A percentile compares a stretch with the other conserved stretches of the same genome.
Conservation (phyloP, 768 basidiomycete species). For the Antrodiella citrinella region DNA sequence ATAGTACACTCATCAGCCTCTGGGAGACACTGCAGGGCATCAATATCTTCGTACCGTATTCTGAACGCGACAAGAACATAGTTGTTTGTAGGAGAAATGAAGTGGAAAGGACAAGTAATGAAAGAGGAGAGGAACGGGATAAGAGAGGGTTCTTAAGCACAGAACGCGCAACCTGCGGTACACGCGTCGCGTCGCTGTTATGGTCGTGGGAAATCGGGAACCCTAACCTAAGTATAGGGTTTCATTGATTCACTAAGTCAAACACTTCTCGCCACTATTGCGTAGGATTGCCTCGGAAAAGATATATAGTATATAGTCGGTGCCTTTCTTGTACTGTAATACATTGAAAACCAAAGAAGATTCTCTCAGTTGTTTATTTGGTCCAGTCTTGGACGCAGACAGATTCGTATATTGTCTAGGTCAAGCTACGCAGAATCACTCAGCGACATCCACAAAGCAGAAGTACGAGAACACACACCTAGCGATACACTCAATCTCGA, state of each 20-base stretch:
- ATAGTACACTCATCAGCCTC: not conserved
- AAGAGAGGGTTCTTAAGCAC: not conserved
- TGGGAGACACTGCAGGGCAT: conserved; percentile 2
- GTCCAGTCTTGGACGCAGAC: too few relatives aligned
- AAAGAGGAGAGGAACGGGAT: not conserved
- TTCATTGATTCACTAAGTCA: too few relatives aligned
- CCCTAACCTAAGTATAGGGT: not conserved
- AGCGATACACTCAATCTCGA: conserved; percentile 89
- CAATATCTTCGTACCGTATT: conserved; percentile 63
- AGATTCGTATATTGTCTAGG: too few relatives aligned
- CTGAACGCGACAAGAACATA: conserved; percentile 94
- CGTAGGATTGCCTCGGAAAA: too few relatives aligned
- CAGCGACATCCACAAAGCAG: too few relatives aligned
- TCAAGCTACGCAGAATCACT: too few relatives aligned
- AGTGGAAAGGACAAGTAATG: not conserved
- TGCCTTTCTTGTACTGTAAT: too few relatives aligned
- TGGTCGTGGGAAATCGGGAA: not conserved
- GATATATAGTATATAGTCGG: too few relatives aligned
- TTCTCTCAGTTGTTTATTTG: too few relatives aligned
- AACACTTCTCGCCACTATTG: too few relatives aligned
- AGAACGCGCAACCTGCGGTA: conserved; percentile 11
- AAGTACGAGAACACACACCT: conserved; percentile 35
- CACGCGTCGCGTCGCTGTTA: conserved; percentile 14
- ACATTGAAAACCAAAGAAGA: too few relatives aligned
- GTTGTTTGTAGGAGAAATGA: not conserved